phyloP scores from a whole-genome alignment of 73 alveolate species.

The Paramecium tetraurelia region DNA sequence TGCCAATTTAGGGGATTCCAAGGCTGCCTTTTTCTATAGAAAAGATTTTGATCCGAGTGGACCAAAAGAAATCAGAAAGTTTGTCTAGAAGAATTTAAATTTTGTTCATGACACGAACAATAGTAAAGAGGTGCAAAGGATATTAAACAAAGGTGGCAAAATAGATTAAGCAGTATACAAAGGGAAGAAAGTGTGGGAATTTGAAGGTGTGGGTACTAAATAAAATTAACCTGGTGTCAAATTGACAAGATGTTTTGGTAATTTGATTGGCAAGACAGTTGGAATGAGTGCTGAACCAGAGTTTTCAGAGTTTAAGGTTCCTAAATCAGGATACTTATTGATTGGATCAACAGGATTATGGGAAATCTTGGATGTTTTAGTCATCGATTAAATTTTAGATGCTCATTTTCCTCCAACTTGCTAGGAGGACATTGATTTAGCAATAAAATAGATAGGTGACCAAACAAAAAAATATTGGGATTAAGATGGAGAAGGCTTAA shows the following conservation, averaged over 20 bases:
- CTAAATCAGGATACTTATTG: neutral
- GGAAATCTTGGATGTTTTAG: neutral
- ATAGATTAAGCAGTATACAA: neutral
- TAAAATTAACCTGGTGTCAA: neutral
- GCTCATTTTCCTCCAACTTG: neutral
- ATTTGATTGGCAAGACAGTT: neutral
- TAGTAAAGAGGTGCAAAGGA: neutral
- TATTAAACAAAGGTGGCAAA: neutral
- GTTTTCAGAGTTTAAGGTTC: neutral
- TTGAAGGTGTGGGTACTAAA: neutral
- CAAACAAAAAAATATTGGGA: neutral
- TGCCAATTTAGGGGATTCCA: neutral
- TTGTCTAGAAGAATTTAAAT: neutral
- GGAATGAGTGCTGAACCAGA: neutral
- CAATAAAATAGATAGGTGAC: neutral
- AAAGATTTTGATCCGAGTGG: neutral
- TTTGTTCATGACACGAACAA: neutral
- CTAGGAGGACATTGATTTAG: neutral
- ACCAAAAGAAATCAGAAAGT: neutral
- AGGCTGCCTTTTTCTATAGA: neutral
- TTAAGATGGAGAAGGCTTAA: neutral
- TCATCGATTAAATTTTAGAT: neutral
- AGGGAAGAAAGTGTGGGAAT: neutral
- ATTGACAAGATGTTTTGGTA: neutral
- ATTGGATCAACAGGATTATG: neutral